phyloP scores from a whole-genome alignment of 768 basidiomycete genomes.

The Rhizopogon salebrosus region DNA sequence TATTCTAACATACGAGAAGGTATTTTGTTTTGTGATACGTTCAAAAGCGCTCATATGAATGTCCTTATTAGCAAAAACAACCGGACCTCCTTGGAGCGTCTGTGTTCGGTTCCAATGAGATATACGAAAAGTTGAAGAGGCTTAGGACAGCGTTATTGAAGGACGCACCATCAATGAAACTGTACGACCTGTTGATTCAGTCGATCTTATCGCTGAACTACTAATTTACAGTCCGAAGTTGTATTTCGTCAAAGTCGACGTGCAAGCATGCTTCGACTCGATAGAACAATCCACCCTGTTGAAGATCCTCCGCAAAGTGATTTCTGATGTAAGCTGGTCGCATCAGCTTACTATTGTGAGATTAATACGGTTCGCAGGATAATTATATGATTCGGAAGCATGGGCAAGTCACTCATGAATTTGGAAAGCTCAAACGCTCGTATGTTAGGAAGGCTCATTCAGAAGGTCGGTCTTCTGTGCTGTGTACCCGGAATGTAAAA shows the following conservation, averaged over 20 bases:
- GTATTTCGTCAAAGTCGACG: constrained; percentile 96
- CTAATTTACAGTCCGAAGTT: constrained; percentile 61
- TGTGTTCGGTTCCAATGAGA: constrained; percentile 77
- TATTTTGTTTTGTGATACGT: constrained; percentile 18
- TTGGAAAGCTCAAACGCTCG: constrained; percentile 51
- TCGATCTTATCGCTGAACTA: not conserved
- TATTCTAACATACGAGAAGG: constrained; percentile 86
- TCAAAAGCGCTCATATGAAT: not conserved
- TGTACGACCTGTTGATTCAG: constrained; percentile 40
- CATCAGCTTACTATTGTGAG: not conserved
- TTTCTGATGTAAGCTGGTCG: constrained; percentile 56
- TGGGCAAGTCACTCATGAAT: constrained; percentile 54
- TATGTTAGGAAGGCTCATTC: constrained; percentile 61
- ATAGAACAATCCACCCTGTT: constrained; percentile 87
- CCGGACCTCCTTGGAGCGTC: constrained; percentile 71
- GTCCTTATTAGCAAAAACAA: constrained; percentile 47
- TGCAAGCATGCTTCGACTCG: constrained; percentile 94
- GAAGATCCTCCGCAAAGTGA: constrained; percentile 63
- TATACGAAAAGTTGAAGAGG: constrained; percentile 66
- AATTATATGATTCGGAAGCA: constrained; percentile 67
- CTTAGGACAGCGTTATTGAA: constrained; percentile 54
- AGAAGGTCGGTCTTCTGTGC: constrained; percentile 43
- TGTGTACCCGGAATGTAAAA: no score
- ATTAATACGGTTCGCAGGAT: constrained; percentile 41
- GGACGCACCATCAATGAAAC: constrained; percentile 31